phyloP scores from a whole-genome alignment of 768 basidiomycete species.

The Dictyophora rubrovolvata region DNA sequence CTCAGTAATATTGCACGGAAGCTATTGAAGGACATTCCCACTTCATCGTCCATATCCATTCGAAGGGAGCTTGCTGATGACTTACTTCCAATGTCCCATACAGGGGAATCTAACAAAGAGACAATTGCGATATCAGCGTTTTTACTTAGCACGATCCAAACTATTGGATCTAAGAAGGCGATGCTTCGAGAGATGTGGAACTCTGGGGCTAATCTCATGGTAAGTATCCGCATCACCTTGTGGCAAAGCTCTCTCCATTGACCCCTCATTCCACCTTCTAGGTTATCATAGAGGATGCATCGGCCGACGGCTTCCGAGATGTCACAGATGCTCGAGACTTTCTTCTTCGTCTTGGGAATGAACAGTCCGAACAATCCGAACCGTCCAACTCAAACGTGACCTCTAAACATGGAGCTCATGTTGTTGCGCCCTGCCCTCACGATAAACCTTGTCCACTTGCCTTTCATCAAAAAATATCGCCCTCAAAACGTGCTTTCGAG shows the following conservation, averaged over 20 bases:
- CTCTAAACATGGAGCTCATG: conserved; percentile 51
- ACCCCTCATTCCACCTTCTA: conserved; percentile 21
- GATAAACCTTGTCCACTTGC: conserved; percentile 72
- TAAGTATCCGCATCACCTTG: conserved; percentile 22
- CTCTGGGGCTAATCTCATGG: conserved; percentile 78
- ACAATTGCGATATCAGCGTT: conserved; percentile 75
- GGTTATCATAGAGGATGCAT: conserved; percentile 83
- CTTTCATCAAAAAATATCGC: conserved; percentile 6
- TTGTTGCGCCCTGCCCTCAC: conserved; percentile 93
- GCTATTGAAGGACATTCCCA: conserved; percentile 26
- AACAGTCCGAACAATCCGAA: neutral
- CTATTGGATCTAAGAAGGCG: conserved; percentile 47
- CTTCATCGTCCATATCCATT: conserved; percentile 3
- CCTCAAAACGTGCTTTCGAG: conserved; percentile 28
- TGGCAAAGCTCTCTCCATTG: conserved; percentile 5
- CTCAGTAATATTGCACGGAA: conserved; percentile 57
- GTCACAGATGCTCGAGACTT: conserved; percentile 72
- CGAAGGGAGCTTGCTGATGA: neutral
- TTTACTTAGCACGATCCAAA: conserved; percentile 64
- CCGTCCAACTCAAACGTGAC: neutral
- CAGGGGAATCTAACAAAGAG: conserved; percentile 3
- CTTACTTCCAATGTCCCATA: neutral
- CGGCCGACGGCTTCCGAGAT: conserved; percentile 60
- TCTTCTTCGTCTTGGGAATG: conserved; percentile 48
- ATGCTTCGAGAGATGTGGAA: conserved; percentile 84